These are phyloP conservation scores for Stevia rebaudiana DNA, from an alignment of 140 eudicot species.

Conservation along the genomic window DNA sequence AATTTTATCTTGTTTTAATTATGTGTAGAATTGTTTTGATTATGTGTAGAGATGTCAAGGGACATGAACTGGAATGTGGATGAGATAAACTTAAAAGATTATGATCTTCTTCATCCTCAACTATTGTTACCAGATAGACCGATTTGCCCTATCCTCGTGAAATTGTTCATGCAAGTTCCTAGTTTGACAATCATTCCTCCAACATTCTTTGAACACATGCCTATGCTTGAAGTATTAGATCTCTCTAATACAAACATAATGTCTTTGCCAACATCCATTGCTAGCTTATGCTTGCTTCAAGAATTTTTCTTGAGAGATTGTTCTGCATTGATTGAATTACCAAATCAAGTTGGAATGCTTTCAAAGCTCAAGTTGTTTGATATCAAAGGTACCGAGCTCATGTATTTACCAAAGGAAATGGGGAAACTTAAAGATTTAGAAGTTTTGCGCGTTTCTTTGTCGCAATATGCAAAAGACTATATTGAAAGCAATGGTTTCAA, in stretches of 20 bases:
- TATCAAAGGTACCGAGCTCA: conserved; percentile 13
- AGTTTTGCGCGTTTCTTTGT: conserved; percentile 4
- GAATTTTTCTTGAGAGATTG: conserved; percentile 10
- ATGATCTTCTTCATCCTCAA: background rate
- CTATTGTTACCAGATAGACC: background rate
- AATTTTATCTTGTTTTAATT: background rate
- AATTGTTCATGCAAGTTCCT: background rate
- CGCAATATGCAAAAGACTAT: conserved; percentile 6
- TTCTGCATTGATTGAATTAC: conserved; percentile 3
- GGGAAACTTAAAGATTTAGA: background rate
- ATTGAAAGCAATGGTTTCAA: background rate
- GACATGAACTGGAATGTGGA: background rate
- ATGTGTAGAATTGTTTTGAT: background rate
- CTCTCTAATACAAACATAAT: conserved; percentile 11
- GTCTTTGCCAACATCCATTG: conserved; percentile 19
- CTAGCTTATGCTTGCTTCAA: background rate
- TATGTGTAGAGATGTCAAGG: background rate
- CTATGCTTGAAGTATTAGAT: conserved; percentile 5
- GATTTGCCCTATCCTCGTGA: background rate
- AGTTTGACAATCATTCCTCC: background rate
- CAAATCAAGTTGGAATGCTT: conserved; percentile 13
- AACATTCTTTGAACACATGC: conserved; percentile 6
- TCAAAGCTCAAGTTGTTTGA: conserved; percentile 21
- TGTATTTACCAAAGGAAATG: conserved; percentile 17
- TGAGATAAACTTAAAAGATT: background rate